phyloP scores from a whole-genome alignment of 768 basidiomycete species.

The Leccinum variicolor region DNA sequence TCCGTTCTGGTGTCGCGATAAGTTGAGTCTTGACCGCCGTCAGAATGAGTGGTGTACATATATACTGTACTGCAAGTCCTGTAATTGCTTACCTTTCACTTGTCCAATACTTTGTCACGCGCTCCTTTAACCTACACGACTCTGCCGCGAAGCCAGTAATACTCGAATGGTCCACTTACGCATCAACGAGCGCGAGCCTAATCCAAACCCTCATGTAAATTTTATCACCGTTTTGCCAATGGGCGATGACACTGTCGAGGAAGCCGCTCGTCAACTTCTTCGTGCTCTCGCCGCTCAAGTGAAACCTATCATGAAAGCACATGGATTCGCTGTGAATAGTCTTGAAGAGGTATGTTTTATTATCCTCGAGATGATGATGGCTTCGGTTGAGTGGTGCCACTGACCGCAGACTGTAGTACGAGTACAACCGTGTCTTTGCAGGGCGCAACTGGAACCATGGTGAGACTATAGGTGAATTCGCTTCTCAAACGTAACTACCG shows the following conservation, averaged over 20 bases:
- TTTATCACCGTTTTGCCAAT: constrained; percentile 63
- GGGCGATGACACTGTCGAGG: constrained; percentile 41
- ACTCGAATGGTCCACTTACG: constrained; percentile 62
- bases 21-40: constrained; percentile 9
- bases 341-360: constrained; percentile 67
- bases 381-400: neutral
- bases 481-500: neutral
- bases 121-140: neutral
- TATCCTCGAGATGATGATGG: neutral
- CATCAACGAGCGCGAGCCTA: constrained; percentile 63
- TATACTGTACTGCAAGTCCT: neutral
- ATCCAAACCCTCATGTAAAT: constrained; percentile 75
- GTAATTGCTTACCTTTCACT: neutral
- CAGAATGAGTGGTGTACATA: neutral
- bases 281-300: constrained; percentile 83
- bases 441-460: constrained; percentile 86
- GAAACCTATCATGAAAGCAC: constrained; percentile 75
- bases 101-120: neutral
- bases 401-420: constrained; percentile 49
- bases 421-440: constrained; percentile 72
- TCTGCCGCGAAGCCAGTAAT: neutral
- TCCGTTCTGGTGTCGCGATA: constrained; percentile 26
- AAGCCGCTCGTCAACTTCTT: constrained; percentile 68
- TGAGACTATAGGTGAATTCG: constrained; percentile 62
- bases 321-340: constrained; percentile 73